Evolutionary conservation across 139 green algal species (phyloP).

Genomic region (Volvox reticuliferus): DNA sequence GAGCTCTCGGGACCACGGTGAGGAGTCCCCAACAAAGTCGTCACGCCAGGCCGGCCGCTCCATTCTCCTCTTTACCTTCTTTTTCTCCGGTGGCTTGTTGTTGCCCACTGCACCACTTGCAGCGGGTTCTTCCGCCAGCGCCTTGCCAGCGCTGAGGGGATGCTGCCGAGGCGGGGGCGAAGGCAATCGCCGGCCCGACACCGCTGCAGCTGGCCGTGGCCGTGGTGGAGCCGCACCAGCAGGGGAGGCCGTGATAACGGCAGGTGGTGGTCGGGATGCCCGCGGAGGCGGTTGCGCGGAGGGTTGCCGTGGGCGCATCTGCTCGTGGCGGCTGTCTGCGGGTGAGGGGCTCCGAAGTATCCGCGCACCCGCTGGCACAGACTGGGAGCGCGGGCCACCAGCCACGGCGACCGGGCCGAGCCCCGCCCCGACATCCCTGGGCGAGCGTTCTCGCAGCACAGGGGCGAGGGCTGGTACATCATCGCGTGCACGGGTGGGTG

Average conservation of each 20-base stretch:
- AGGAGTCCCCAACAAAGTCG: slow-evolving; percentile 7
- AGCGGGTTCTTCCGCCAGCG: neutral
- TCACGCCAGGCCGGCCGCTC: slow-evolving; percentile 13
- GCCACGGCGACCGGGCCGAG: neutral
- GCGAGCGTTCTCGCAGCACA: neutral
- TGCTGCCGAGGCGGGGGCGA: neutral
- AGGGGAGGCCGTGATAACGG: neutral
- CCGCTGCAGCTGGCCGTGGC: neutral
- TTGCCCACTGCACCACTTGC: neutral
- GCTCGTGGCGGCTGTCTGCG: neutral
- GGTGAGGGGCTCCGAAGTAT: neutral
- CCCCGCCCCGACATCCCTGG: too few species aligned
- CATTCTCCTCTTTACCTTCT: slow-evolving; percentile 18
- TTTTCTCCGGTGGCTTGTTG: slow-evolving; percentile 11
- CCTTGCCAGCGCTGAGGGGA: neutral
- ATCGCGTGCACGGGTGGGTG: neutral
- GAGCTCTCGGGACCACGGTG: slow-evolving; percentile 19
- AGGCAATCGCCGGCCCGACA: neutral
- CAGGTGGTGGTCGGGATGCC: neutral
- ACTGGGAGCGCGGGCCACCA: slow-evolving; percentile 13
- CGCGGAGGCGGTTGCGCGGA: neutral
- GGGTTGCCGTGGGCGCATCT: neutral
- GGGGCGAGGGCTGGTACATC: neutral
- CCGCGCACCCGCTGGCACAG: neutral
- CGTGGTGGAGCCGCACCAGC: neutral